phyloP scores from a whole-genome alignment of 495 filamentous ascomycete species.

The Monascus purpureus region DNA sequence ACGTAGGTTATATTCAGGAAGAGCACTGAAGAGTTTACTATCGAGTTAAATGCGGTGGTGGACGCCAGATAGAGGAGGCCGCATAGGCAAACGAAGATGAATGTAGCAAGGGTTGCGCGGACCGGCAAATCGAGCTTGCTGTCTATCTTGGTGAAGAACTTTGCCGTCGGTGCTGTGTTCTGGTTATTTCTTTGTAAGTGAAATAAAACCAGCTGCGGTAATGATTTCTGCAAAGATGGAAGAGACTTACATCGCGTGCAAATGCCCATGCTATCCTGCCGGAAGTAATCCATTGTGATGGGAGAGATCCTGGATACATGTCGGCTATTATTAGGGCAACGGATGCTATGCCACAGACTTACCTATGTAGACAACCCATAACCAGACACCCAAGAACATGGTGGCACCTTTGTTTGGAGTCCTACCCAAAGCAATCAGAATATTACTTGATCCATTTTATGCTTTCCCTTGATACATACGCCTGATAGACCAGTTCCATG shows the following conservation, averaged over 20 bases:
- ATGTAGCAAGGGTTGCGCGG: slow-evolving; percentile 13
- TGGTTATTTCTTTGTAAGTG: not conserved
- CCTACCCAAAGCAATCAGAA: not conserved
- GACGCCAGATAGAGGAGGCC: slow-evolving; percentile 26
- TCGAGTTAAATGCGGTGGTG: slow-evolving; percentile 27
- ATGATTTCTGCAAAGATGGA: too few relatives aligned
- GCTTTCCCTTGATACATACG: not conserved
- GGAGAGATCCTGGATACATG: slow-evolving; percentile 7
- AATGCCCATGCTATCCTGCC: slow-evolving; percentile 28
- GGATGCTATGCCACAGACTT: not conserved
- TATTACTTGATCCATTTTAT: too few relatives aligned
- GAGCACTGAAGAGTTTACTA: slow-evolving; percentile 23
- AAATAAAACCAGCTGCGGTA: too few relatives aligned
- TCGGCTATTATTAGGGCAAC: not conserved
- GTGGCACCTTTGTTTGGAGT: slow-evolving; percentile 6
- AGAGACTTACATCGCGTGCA: too few relatives aligned
- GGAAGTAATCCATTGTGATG: slow-evolving; percentile 13
- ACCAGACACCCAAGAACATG: slow-evolving; percentile 12
- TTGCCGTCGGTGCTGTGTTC: slow-evolving; percentile 4
- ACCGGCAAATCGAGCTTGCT: slow-evolving; percentile 11
- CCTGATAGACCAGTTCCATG: slow-evolving; percentile 14
- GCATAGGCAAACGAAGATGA: slow-evolving; percentile 17
- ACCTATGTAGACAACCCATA: slow-evolving; percentile 12
- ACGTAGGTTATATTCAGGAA: slow-evolving; percentile 22
- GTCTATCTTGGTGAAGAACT: slow-evolving; percentile 13